Conservation (phyloP, 2,329 filamentous ascomycete species). For the Botrytis elliptica region DNA sequence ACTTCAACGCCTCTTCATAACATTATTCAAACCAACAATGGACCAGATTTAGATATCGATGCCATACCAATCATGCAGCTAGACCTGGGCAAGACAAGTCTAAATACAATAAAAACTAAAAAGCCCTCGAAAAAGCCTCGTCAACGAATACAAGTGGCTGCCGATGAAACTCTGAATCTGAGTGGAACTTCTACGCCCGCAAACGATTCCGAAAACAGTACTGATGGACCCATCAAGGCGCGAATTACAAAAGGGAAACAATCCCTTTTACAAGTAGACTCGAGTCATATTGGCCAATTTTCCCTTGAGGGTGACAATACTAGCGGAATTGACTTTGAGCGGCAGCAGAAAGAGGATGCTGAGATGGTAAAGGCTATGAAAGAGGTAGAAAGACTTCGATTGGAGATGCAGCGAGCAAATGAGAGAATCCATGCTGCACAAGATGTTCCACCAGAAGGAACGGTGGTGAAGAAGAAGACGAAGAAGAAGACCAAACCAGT, state of each 20-base stretch:
- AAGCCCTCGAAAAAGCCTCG: conserved; percentile 46
- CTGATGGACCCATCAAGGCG: conserved; percentile 49
- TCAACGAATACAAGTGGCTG: conserved; percentile 65
- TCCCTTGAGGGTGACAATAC: conserved; percentile 58
- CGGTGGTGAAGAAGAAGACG: conserved; percentile 57
- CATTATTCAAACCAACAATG: conserved; percentile 70
- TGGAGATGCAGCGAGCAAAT: conserved; percentile 85
- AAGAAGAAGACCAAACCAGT: conserved; percentile 50
- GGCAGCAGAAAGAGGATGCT: conserved; percentile 71
- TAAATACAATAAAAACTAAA: conserved; percentile 36
- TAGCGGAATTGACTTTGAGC: conserved; percentile 56
- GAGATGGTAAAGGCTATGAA: conserved; percentile 88
- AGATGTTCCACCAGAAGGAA: conserved; percentile 60
- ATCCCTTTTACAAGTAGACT: conserved; percentile 79
- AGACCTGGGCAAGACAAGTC: conserved; percentile 60
- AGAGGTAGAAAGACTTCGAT: conserved; percentile 79
- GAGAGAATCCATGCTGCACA: conserved; percentile 71
- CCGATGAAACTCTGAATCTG: conserved; percentile 68
- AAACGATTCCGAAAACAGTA: conserved; percentile 54
- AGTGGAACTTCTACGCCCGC: conserved; percentile 50
- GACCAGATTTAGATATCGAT: conserved; percentile 82
- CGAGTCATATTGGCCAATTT: conserved; percentile 73
- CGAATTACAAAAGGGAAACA: conserved; percentile 54
- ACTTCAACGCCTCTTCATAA: conserved; percentile 76
- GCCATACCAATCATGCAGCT: conserved; percentile 95